Evolutionary conservation across 2,329 filamentous ascomycete genomes (phyloP).

Genomic region (Fusarium nelsonii): DNA sequence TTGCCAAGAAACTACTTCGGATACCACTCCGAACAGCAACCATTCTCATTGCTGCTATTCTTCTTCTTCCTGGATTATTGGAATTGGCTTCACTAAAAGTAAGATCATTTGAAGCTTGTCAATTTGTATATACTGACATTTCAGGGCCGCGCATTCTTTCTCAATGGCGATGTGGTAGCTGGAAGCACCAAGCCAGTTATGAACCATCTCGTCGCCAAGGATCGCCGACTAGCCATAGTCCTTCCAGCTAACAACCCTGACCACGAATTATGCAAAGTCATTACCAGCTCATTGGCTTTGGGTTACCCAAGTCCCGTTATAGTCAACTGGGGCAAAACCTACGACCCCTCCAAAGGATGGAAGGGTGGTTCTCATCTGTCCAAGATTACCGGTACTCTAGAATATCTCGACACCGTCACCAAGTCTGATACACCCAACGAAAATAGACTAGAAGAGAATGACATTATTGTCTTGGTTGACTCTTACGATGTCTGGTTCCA

Average conservation of each 20-base stretch:
- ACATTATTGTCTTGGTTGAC: slow-evolving; percentile 46
- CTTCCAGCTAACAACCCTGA: slow-evolving; percentile 39
- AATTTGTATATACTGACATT: neutral
- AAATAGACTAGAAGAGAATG: slow-evolving; percentile 37
- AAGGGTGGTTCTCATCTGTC: slow-evolving; percentile 41
- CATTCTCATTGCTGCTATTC: neutral
- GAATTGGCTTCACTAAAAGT: neutral
- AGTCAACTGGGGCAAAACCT: slow-evolving; percentile 47
- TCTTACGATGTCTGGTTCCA: slow-evolving; percentile 50
- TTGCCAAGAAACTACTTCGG: neutral
- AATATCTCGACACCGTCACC: slow-evolving; percentile 42
- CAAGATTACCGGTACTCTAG: slow-evolving; percentile 47
- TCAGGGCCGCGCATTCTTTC: neutral
- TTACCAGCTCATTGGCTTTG: slow-evolving; percentile 42
- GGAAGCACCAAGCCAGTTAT: neutral
- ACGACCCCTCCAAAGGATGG: slow-evolving; percentile 14
- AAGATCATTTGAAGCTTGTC: fast-evolving
- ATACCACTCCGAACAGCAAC: neutral
- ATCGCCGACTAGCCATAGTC: slow-evolving; percentile 35
- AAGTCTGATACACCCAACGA: neutral
- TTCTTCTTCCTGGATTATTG: neutral
- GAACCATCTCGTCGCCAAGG: neutral
- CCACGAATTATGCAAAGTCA: slow-evolving; percentile 47
- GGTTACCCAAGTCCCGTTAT: slow-evolving; percentile 48
- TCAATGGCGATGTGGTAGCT: neutral